phyloP scores from a whole-genome alignment of 1,139 yeast species.

The Yamadazyma dushanensis region DNA sequence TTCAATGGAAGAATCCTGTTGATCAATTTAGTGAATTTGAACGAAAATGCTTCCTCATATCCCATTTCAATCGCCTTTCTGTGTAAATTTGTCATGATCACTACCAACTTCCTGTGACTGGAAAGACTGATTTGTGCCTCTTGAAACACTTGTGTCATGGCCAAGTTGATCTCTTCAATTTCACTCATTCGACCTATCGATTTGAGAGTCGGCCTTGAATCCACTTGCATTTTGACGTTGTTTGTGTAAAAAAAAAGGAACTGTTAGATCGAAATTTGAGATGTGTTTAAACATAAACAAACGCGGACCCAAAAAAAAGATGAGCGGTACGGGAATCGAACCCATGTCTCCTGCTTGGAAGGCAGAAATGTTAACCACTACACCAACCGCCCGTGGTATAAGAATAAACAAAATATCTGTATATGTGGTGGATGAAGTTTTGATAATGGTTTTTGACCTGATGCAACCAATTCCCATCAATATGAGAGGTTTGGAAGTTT shows the following conservation, averaged over 20 bases:
- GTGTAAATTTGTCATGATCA: conserved; percentile 61
- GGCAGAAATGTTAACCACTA: conserved; percentile 60
- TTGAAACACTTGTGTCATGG: conserved; percentile 73
- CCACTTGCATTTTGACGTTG: conserved; percentile 7
- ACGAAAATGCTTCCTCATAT: conserved; percentile 57
- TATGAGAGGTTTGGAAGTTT: too few relatives aligned
- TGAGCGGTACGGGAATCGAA: conserved; percentile 83
- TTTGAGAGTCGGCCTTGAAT: conserved; percentile 7
- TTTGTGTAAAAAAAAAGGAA: neutral
- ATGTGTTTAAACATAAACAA: conserved; percentile 6
- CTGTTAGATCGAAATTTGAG: neutral
- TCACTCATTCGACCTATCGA: conserved; percentile 18
- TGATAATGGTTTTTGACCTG: neutral
- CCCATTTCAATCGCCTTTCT: conserved; percentile 53
- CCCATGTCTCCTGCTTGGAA: conserved; percentile 83
- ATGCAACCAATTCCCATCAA: too few relatives aligned
- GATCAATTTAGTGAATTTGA: conserved; percentile 58
- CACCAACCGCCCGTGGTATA: conserved; percentile 48
- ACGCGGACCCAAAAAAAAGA: conserved; percentile 21
- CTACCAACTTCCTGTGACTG: conserved; percentile 74
- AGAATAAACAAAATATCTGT: too few relatives aligned
- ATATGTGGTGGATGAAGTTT: neutral
- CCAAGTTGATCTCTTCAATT: conserved; percentile 31
- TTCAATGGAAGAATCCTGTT: conserved; percentile 68
- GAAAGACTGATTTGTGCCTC: conserved; percentile 75